Evolutionary conservation across 176 grass and related monocot genomes (phyloP).

Genomic region (Hordeum vulgare): MorexV3_pseudomolecules_assembly NC_058522.1:457063493-457063992

Average conservation of each 20-base stretch:
- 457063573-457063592: neutral
- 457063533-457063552: neutral
- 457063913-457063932: neutral
- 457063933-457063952: neutral
- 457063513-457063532: neutral
- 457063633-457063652: neutral
- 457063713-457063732: slow-evolving; percentile 11
- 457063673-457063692: neutral
- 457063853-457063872: neutral
- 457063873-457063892: neutral
- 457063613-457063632: neutral
- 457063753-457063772: slow-evolving; percentile 29
- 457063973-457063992: neutral
- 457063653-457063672: neutral
- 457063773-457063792: slow-evolving; percentile 41
- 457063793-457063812: slow-evolving; percentile 15
- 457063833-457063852: slow-evolving; percentile 3
- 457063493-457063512: neutral
- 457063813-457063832: slow-evolving; percentile 2
- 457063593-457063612: neutral
- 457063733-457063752: slow-evolving; percentile 22
- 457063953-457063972: neutral
- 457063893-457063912: neutral
- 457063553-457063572: neutral
- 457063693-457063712: slow-evolving; percentile 32